phyloP scores from a whole-genome alignment of 441 rosid genomes.

The Theobroma grandiflorum region DNA sequence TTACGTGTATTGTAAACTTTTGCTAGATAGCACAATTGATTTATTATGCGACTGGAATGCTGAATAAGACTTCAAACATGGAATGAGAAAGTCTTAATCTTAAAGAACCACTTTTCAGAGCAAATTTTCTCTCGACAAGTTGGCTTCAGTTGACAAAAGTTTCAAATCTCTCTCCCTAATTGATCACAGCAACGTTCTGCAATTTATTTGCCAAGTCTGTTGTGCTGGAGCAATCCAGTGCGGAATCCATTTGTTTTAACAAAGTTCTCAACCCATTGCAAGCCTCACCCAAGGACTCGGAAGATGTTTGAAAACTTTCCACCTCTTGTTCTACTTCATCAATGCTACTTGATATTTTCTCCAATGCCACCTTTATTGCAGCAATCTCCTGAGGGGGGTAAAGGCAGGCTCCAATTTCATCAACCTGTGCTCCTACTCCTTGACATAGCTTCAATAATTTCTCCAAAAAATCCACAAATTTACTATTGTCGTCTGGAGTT shows the following conservation, averaged over 20 bases:
- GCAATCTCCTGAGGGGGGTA: constrained; percentile 87
- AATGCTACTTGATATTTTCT: constrained; percentile 43
- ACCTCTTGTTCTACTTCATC: constrained; percentile 53
- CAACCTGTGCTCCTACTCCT: constrained; percentile 70
- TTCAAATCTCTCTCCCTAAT: constrained; percentile 34
- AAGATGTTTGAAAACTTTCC: constrained; percentile 46
- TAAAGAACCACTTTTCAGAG: not conserved
- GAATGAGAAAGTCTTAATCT: not conserved
- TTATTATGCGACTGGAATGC: not conserved
- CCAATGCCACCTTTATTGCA: constrained; percentile 52
- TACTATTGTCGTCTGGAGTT: constrained; percentile 53
- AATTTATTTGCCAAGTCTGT: constrained; percentile 53
- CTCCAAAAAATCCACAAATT: constrained; percentile 77
- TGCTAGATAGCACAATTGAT: not conserved
- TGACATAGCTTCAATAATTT: constrained; percentile 69
- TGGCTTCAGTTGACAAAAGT: not conserved
- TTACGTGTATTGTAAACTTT: not conserved
- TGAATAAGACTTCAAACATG: not conserved
- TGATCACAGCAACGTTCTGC: constrained; percentile 55
- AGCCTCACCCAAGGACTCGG: constrained; percentile 57
- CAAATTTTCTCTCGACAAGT: not conserved
- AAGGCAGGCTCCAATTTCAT: constrained; percentile 88
- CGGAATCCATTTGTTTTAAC: constrained; percentile 53
- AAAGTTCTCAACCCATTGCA: constrained; percentile 54
- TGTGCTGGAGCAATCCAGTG: constrained; percentile 40